These are phyloP conservation scores for Rhizodiscina lignyota DNA, from an alignment of 495 filamentous ascomycete species.

Conservation along the genomic window DNA sequence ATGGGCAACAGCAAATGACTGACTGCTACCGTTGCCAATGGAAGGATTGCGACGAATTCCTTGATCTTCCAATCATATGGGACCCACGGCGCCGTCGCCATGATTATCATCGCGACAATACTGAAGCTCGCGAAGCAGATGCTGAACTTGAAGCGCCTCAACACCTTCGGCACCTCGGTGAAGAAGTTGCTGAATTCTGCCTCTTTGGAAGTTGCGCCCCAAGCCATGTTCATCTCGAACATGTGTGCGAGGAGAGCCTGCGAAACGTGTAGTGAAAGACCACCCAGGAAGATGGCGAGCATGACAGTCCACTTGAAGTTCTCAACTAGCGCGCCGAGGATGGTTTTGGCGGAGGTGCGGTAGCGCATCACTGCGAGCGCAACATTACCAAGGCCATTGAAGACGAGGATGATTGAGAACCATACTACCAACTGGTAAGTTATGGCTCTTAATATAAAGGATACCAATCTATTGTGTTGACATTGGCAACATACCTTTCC, in stretches of 20 bases:
- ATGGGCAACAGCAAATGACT: slow-evolving; percentile 59
- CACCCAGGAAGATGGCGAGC: slow-evolving; percentile 33
- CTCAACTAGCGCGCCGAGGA: slow-evolving; percentile 18
- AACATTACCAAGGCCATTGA: slow-evolving; percentile 31
- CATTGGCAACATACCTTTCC: slow-evolving; percentile 49
- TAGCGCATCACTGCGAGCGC: slow-evolving; percentile 31
- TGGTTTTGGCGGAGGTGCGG: slow-evolving; percentile 22
- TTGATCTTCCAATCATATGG: slow-evolving; percentile 52
- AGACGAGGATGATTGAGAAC: slow-evolving; percentile 28
- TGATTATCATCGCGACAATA: slow-evolving; percentile 47
- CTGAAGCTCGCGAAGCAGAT: slow-evolving; percentile 46
- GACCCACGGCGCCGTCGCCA: slow-evolving; percentile 46
- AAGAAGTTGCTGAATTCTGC: slow-evolving; percentile 64
- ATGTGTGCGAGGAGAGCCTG: slow-evolving; percentile 31
- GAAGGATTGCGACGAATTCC: slow-evolving; percentile 67
- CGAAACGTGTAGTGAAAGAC: slow-evolving; percentile 29
- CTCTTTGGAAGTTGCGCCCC: slow-evolving; percentile 33
- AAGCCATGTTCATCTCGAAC: slow-evolving; percentile 32
- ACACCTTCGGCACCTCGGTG: slow-evolving; percentile 59
- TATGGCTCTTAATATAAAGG: too few species aligned
- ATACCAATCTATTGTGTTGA: too few species aligned
- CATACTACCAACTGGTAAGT: slow-evolving; percentile 10
- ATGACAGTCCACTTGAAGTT: slow-evolving; percentile 27
- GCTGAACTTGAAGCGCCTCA: slow-evolving; percentile 62
- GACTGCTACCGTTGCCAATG: slow-evolving; percentile 53